These are phyloP conservation scores for Tricholoma bakamatsutake DNA, from an alignment of 768 basidiomycete species.

Conservation along the genomic window DNA sequence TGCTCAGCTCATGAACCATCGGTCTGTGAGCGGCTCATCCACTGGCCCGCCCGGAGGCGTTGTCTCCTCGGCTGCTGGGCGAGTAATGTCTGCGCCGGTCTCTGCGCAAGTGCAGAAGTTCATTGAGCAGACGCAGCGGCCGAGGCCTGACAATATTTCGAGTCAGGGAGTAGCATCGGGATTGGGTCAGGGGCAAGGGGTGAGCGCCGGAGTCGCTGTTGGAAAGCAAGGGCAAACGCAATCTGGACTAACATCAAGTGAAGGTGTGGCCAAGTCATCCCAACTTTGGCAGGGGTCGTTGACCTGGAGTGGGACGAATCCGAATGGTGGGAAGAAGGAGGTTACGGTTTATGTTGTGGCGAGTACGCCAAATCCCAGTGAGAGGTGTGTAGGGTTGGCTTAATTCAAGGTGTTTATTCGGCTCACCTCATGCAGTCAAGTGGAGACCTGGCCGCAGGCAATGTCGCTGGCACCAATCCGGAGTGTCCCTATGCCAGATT, in stretches of 20 bases:
- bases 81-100: slow-evolving; percentile 10
- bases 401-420: not conserved
- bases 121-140: slow-evolving; percentile 33
- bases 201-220: not conserved
- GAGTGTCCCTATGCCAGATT: slow-evolving; percentile 30
- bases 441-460: slow-evolving; percentile 47
- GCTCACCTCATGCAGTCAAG: slow-evolving; percentile 29
- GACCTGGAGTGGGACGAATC: slow-evolving; percentile 35
- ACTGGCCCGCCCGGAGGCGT: not conserved
- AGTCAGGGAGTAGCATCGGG: slow-evolving; percentile 1
- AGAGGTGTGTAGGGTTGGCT: slow-evolving; percentile 26
- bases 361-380: slow-evolving; percentile 18
- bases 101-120: slow-evolving; percentile 44
- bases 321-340: slow-evolving; percentile 33
- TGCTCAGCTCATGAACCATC: slow-evolving; percentile 17
- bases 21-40: slow-evolving; percentile 9
- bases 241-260: slow-evolving; percentile 4
- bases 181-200: not conserved
- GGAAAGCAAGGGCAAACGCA: not conserved
- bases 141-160: not conserved
- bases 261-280: slow-evolving; percentile 6
- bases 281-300: slow-evolving; percentile 45
- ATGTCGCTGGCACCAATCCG: slow-evolving; percentile 37
- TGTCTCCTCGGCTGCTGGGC: not conserved
- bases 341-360: slow-evolving; percentile 36